Base-by-base conservation (phyloP, 805 yeast species). In the Nakazawaea anatomiae region DNA sequence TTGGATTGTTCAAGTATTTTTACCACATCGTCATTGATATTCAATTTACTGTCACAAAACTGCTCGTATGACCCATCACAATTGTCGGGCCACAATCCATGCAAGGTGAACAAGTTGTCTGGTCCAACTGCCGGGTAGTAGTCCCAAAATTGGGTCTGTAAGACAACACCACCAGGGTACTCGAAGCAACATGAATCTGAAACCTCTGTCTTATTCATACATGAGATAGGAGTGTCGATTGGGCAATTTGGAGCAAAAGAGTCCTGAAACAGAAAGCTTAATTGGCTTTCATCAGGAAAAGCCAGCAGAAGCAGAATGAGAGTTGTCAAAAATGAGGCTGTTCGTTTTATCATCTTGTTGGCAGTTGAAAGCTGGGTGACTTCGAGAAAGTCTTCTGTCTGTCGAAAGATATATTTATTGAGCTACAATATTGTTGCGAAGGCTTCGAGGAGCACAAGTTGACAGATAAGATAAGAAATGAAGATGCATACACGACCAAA, bases 71-170 rank as follows among this genome's bases (percentile, higher is more conserved):
- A 74, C 1, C 97, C 97, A 63, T 81, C 83, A 71, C 97, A 91
- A 58, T 79, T 77, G 66, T 89, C 96, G 28, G 92, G 89, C 96
- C 96, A 89, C 47, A 88, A 68, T 0, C 96, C 96, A 64, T 89
- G 96, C 36, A 87, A 68, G 1, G 96, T 89, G 70, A 87, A 89
- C 53, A 77, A 68, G 48, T 87, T 80, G 39, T 75, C 69, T 2
- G 89, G 88, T 5, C 94, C 94, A 47, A 81, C 72, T 1, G 88
- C 77, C 1, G 94, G 91, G 53, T 72, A 68, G 62, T 85, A 87
- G 67, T 91, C 96, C 97, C 97, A 91, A 69, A 91, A 90, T 63
- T 91, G 98, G 0, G 97, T 87, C 62, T 81, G 87, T 47, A 91
- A 67, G 38, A 91, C 71, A 12, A 89, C 74, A 5, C 97, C 97